Evolutionary conservation across 2,329 filamentous ascomycete species (phyloP).

Genomic region (Aspergillus vadensis): DNA sequence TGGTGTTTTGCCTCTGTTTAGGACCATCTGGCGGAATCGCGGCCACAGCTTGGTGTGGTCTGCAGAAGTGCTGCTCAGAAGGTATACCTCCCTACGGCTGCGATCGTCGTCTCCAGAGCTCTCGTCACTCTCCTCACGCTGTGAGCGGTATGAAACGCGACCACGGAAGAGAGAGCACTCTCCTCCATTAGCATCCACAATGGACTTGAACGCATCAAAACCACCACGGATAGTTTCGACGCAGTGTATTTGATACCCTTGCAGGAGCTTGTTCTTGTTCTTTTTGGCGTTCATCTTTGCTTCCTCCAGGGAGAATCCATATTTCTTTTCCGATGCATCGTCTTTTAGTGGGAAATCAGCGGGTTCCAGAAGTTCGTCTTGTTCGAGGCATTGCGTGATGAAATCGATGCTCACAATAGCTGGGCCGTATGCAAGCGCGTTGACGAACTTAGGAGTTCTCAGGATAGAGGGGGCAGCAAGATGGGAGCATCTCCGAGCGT

Average conservation of each 20-base stretch:
- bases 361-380: constrained; percentile 64
- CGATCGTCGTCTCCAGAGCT: constrained; percentile 62
- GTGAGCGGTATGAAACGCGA: constrained; percentile 69
- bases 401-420: constrained; percentile 75
- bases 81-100: constrained; percentile 73
- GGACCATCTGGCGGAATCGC: constrained; percentile 77
- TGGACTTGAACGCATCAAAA: constrained; percentile 78
- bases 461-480: constrained; percentile 84
- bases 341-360: constrained; percentile 71
- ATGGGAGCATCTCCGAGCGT: constrained; percentile 76
- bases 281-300: constrained; percentile 70
- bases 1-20: constrained; percentile 75
- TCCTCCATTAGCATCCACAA: constrained; percentile 86
- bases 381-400: constrained; percentile 73
- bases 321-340: constrained; percentile 69
- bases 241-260: constrained; percentile 79
- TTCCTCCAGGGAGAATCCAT: constrained; percentile 68
- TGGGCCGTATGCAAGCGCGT: constrained; percentile 78
- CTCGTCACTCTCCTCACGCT: constrained; percentile 47
- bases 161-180: constrained; percentile 76
- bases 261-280: constrained; percentile 75
- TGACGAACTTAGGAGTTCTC: constrained; percentile 91
- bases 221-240: constrained; percentile 78
- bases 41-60: constrained; percentile 76
- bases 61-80: constrained; percentile 69